Base-by-base conservation (phyloP, 1,284 basidiomycete genomes). In the Puccinia novopanici region DNA sequence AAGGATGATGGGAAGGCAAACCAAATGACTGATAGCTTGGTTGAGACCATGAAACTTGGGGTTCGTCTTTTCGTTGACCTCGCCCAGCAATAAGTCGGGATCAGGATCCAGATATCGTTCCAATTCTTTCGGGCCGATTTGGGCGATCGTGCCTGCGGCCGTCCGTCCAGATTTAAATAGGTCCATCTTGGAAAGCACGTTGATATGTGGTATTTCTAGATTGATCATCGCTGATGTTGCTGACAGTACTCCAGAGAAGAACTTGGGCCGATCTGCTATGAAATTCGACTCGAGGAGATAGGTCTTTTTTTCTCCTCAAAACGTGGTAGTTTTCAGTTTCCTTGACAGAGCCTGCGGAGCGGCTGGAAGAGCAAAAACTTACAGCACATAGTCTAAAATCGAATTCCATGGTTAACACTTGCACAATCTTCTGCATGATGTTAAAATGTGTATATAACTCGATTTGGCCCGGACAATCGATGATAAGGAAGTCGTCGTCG, bases 171-270 rank as follows among this genome's bases (percentile, higher is more conserved):
- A 84, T 91, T 91, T 93, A 50, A 99, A 92, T 40, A 99, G 89
- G 86, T 99, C 97, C 96, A 99, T 99, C 87, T 99, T 99, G 78
- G 93, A 96, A 92, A 99, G 94, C 85, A 99, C 88, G 83, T 99
- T 99, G 82, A 99, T 91, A 91, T 95, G 97, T 0, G 95, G 93
- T 57, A 98, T 91, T 84, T 98, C 96, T 40, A 99, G 89, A 83
- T 95, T 95, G 76, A 99, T 93, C 97, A 99, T 99, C 65, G 95
- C 94, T 67, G 93, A 95, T 95, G 99, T 98, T 30, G 97, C 97
- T 75, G 92, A 93, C 80, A 99, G 88, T 0, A 98, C 95, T n/a
- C 97, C 97, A 80, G 95, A 94, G 84, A 99, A 99, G 87, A 95
- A 99, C 85, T 99, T 99, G 85, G 95, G 93, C 84, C 93, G 92